Conservation (phyloP, 179 eudicot species). For the Beta macrorhiza region DNA sequence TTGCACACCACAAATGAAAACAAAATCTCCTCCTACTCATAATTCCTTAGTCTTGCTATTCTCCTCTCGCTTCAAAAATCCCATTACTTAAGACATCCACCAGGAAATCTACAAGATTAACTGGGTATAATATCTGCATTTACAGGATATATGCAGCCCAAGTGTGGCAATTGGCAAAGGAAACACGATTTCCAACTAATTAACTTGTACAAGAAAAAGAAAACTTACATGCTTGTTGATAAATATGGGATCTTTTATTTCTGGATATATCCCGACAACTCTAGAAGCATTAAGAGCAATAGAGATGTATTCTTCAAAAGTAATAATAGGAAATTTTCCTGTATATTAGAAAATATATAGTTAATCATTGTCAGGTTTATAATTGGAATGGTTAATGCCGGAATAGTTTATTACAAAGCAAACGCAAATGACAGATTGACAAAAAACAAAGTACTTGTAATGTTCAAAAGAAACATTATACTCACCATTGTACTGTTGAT, state of each 20-base stretch:
- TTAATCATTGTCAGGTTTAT: not conserved
- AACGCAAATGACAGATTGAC: not conserved
- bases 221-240: conserved; percentile 78
- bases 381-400: not conserved
- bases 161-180: not conserved
- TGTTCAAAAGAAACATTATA: not conserved
- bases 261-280: conserved; percentile 94
- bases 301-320: conserved; percentile 84
- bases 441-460: not conserved
- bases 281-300: conserved; percentile 83
- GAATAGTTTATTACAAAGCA: not conserved
- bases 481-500: conserved; percentile 89
- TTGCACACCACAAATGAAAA: not conserved
- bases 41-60: not conserved
- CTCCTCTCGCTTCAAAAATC: not conserved
- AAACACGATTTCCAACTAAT: not conserved
- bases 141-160: conserved; percentile 6
- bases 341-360: conserved; percentile 12
- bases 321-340: conserved; percentile 79
- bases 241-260: conserved; percentile 79
- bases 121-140: not conserved
- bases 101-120: not conserved
- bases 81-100: not conserved
- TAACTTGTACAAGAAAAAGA: not conserved
- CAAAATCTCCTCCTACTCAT: not conserved